A percentile compares a stretch with the other conserved stretches of the same genome.
phyloP scores from a whole-genome alignment of 345 rosid genomes.

The Lenwebbia sp. region DNA sequence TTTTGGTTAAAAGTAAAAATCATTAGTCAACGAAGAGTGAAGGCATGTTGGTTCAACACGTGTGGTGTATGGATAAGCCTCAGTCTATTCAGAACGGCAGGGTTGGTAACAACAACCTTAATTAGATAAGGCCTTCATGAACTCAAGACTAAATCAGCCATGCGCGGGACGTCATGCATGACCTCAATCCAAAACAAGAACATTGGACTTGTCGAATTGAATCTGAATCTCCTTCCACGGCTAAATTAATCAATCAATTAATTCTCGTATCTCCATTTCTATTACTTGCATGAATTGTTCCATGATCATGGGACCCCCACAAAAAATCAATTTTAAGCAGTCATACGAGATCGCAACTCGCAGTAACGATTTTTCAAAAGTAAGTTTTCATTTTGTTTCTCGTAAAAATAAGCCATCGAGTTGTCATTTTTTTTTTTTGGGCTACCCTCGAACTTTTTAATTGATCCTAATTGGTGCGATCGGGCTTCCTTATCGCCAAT shows the following conservation, averaged over 20 bases:
- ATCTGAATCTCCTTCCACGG: background rate
- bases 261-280: background rate
- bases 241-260: background rate
- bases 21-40: background rate
- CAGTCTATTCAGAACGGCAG: background rate
- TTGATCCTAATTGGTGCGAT: background rate
- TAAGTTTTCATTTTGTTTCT: background rate
- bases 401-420: background rate
- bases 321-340: background rate
- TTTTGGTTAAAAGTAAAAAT: background rate
- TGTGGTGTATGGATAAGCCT: background rate
- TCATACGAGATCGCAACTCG: background rate
- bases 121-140: conserved; percentile 16
- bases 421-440: background rate
- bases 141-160: conserved; percentile 1
- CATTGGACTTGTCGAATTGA: background rate
- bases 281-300: background rate
- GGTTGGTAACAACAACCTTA: background rate
- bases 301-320: background rate
- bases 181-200: background rate
- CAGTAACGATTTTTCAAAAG: background rate
- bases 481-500: background rate
- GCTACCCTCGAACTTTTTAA: background rate
- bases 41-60: background rate
- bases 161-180: background rate